Evolutionary conservation across 2,329 filamentous ascomycete species (phyloP), one percentile per base, ranked within the genome.

Genomic region (Penicillium nordicum): DNA sequence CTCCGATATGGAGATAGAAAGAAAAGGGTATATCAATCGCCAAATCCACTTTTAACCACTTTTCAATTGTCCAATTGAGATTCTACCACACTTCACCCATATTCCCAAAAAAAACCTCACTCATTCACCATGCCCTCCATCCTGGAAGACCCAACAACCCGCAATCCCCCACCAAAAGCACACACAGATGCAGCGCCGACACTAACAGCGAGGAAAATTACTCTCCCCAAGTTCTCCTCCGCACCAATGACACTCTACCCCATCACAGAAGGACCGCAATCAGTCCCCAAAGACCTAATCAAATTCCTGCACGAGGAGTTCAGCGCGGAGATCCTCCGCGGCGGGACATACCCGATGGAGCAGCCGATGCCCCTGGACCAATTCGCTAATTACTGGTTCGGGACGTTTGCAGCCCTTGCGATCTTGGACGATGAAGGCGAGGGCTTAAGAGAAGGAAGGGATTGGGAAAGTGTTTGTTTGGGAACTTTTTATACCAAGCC

Each of bases 401-500:
- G 72, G 23, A 71, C 68, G 9, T 74, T 75, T 70, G 69, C 66
- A 0, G 70, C 69, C 45, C 63, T 75, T 3, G 72, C 66, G 9
- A 46, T 74, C 2, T 32, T 66, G 12, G 69, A 62, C 52, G 60
- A 61, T 0, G 58, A 64, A 2, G 48, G 45, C 8, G 47, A 61
- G 29, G 61, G 57, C 1, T 25, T 69, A 46, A 49, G 50, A 16
- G 64, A 69, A 30, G 71, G 61, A 0, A 60, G 69, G 49, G 62
- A 74, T 40, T 75, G 73, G 73, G 66, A 67, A 56, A 67, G 53
- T 53, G 65, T 65, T 38, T 75, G 72, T 57, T 37, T 75, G 62
- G 73, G 73, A 27, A 75, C 73, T 42, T 75, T 75, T 61, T 75
- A 75, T 70, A 61, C 73, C 30, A 75, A 75, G 63, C 72, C 73